Evolutionary conservation across 495 filamentous ascomycete species (phyloP).

Genomic region (Penicilliopsis zonata): DNA sequence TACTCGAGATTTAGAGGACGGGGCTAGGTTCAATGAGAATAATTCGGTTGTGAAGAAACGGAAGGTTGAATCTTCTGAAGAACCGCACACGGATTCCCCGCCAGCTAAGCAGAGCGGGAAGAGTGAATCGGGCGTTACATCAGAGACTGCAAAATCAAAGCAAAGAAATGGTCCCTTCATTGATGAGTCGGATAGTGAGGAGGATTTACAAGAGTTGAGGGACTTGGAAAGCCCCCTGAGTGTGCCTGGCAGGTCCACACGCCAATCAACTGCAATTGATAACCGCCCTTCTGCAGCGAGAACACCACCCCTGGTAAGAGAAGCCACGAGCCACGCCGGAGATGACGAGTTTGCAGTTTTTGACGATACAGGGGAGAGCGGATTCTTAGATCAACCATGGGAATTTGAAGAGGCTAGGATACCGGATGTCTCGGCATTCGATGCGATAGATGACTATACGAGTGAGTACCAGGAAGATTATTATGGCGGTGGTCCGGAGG

Average conservation of each 20-base stretch:
- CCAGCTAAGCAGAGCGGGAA: constrained; percentile 9
- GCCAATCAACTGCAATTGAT: background rate
- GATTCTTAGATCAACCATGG: constrained; percentile 25
- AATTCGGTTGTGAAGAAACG: constrained; percentile 22
- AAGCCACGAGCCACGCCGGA: constrained; percentile 42
- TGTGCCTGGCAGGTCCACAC: background rate
- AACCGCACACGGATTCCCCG: too few relatives aligned
- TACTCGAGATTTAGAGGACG: constrained; percentile 3
- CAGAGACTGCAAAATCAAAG: constrained; percentile 4
- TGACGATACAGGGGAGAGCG: constrained; percentile 50
- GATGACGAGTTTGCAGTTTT: constrained; percentile 54
- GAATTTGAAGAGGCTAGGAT: constrained; percentile 13
- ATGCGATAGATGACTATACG: constrained; percentile 19
- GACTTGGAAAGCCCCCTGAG: constrained; percentile 8
- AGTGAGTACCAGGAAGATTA: too few relatives aligned
- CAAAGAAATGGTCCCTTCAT: constrained; percentile 42
- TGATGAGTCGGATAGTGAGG: constrained; percentile 57
- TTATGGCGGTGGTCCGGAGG: too few relatives aligned
- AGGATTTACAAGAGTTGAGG: constrained; percentile 25
- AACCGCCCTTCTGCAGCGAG: constrained; percentile 7
- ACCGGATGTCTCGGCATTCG: constrained; percentile 6
- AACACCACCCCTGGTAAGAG: constrained; percentile 37
- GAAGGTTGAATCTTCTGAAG: constrained; percentile 21
- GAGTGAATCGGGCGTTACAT: constrained; percentile 3
- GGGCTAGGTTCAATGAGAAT: constrained; percentile 17